These are phyloP conservation scores for Monosporascus sp. DNA, from an alignment of 2,329 filamentous ascomycete genomes.

Conservation along the genomic window DNA sequence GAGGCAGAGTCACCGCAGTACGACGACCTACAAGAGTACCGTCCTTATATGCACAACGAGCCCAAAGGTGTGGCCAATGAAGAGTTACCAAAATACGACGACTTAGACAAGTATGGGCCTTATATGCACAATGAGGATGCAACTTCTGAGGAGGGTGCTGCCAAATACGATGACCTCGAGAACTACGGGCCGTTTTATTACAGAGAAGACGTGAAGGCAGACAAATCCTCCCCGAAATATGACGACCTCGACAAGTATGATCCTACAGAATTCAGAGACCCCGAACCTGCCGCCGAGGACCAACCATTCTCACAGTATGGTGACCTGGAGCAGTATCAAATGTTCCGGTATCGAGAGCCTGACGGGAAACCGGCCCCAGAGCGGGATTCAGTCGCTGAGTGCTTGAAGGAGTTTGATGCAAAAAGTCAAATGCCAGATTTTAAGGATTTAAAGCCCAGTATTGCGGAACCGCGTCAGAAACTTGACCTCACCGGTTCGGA, in stretches of 20 bases:
- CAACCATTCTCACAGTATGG: slow-evolving; percentile 28
- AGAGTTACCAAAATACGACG: slow-evolving; percentile 23
- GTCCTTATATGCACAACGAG: slow-evolving; percentile 23
- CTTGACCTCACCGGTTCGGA: slow-evolving; percentile 11
- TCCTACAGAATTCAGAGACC: slow-evolving; percentile 18
- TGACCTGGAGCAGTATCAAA: slow-evolving; percentile 36
- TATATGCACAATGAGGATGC: slow-evolving; percentile 30
- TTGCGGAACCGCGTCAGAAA: slow-evolving; percentile 12
- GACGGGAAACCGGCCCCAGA: slow-evolving; percentile 24
- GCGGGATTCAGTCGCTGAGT: slow-evolving; percentile 28
- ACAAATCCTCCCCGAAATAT: slow-evolving; percentile 26
- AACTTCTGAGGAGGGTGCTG: slow-evolving; percentile 18
- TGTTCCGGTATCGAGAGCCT: slow-evolving; percentile 31
- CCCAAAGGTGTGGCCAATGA: slow-evolving; percentile 9
- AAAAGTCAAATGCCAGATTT: slow-evolving; percentile 16
- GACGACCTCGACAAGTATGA: slow-evolving; percentile 37
- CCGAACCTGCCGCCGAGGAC: slow-evolving; percentile 13
- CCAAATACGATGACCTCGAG: slow-evolving; percentile 33
- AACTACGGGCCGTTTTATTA: slow-evolving; percentile 29
- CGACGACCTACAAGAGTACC: slow-evolving; percentile 34
- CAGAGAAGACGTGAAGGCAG: slow-evolving; percentile 22
- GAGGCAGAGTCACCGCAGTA: slow-evolving; percentile 16
- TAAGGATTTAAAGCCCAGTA: slow-evolving; percentile 1
- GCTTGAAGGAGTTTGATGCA: slow-evolving; percentile 34
- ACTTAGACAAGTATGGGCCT: slow-evolving; percentile 34